phyloP scores from a whole-genome alignment of 352 stramenopile genomes.

The Thalassiosira mediterranea region DNA sequence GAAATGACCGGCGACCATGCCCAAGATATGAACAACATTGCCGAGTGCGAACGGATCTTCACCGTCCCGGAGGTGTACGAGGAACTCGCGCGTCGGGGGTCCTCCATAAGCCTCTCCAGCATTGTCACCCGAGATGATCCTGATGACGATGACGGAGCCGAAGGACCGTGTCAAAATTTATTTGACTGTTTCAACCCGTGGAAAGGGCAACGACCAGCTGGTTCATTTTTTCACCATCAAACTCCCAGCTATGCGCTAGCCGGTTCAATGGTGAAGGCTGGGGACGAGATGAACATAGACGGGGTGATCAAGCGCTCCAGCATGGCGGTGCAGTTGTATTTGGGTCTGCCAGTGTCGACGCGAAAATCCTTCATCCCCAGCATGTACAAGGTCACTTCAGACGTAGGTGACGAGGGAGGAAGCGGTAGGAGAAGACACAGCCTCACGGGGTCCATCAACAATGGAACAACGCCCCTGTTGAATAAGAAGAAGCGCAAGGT shows the following conservation, averaged over 20 bases:
- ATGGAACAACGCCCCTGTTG: neutral
- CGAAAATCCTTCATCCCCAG: slow-evolving; percentile 36
- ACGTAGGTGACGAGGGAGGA: slow-evolving; percentile 4
- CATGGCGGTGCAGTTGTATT: slow-evolving; percentile 50
- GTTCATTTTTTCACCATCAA: too few relatives aligned
- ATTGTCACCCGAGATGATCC: slow-evolving; percentile 8
- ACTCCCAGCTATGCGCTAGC: neutral
- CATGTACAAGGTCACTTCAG: slow-evolving; percentile 41
- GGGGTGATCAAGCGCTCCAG: slow-evolving; percentile 26
- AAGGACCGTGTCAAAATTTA: slow-evolving; percentile 16
- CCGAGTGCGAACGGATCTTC: slow-evolving; percentile 53
- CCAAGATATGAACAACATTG: neutral
- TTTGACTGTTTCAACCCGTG: slow-evolving; percentile 21
- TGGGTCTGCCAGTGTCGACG: slow-evolving; percentile 28
- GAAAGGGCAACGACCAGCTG: too few relatives aligned
- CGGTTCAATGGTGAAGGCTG: neutral
- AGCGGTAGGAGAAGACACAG: neutral
- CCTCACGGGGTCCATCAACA: slow-evolving; percentile 33
- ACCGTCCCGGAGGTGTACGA: slow-evolving; percentile 54
- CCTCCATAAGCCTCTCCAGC: neutral
- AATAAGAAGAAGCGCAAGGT: slow-evolving; percentile 29
- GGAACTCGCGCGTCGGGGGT: slow-evolving; percentile 12
- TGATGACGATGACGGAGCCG: neutral
- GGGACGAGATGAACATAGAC: neutral
- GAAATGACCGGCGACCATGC: slow-evolving; percentile 31